These are phyloP conservation scores for Schoenoplectus triqueter DNA, from an alignment of 202 grass and related monocot genomes.

Conservation along the genomic window DNA sequence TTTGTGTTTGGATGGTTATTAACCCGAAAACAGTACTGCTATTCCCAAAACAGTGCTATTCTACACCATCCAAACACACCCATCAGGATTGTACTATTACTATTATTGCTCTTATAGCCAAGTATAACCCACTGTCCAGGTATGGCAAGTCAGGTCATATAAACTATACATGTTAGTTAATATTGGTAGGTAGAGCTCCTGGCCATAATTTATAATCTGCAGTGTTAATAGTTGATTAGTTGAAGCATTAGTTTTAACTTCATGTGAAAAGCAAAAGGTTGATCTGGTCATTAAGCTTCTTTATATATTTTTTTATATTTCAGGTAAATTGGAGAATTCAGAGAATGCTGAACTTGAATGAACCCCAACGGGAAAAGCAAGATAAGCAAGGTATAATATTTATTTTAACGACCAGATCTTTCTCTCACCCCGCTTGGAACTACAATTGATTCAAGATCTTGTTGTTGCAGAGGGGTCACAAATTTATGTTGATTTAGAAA, in stretches of 20 bases:
- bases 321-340: conserved; percentile 9
- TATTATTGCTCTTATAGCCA: background rate
- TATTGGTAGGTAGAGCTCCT: background rate
- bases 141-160: background rate
- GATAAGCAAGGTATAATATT: conserved; percentile 2
- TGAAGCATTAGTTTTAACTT: background rate
- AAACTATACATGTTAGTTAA: background rate
- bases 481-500: conserved; percentile 19
- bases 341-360: conserved; percentile 22
- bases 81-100: background rate
- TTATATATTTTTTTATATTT: conserved; percentile 19
- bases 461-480: conserved; percentile 23
- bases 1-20: no score
- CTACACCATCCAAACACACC: background rate
- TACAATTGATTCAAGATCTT: background rate
- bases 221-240: background rate
- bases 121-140: background rate
- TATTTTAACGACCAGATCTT: background rate
- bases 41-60: background rate
- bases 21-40: background rate
- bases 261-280: background rate
- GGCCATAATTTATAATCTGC: background rate
- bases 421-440: background rate
- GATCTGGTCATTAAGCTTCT: background rate
- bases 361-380: conserved; percentile 19